Conservation (phyloP, 2,329 filamentous ascomycete species). For the Byssothecium circinans region DNA sequence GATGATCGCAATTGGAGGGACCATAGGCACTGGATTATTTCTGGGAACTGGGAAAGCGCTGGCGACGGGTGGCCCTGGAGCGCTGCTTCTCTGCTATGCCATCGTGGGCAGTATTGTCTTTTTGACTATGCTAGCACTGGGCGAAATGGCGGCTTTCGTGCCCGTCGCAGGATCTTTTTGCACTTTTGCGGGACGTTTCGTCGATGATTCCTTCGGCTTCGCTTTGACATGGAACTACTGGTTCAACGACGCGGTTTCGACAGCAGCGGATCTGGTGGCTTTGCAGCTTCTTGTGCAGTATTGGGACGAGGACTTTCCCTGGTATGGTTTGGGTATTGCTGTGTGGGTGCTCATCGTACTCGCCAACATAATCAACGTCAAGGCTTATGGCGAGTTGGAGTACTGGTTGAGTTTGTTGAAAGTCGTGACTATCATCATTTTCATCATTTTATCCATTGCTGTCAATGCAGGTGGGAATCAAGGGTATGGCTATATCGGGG, state of each 20-base stretch:
- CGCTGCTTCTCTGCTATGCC: constrained; percentile 42
- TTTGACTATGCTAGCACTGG: constrained; percentile 40
- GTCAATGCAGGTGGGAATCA: constrained; percentile 31
- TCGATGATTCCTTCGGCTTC: constrained; percentile 75
- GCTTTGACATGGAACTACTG: constrained; percentile 51
- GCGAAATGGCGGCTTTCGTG: constrained; percentile 69
- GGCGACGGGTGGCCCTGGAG: constrained; percentile 47
- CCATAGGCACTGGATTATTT: constrained; percentile 63
- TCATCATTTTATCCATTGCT: constrained; percentile 37
- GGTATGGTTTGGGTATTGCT: constrained; percentile 33
- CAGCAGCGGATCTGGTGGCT: constrained; percentile 40
- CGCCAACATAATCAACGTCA: constrained; percentile 42
- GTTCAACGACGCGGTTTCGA: constrained; percentile 36
- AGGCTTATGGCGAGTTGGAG: constrained; percentile 41
- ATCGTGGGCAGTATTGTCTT: constrained; percentile 36
- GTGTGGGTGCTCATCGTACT: constrained; percentile 37
- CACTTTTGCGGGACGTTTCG: constrained; percentile 68
- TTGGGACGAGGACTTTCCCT: constrained; percentile 41
- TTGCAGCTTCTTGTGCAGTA: constrained; percentile 39
- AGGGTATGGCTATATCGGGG: constrained; percentile 50
- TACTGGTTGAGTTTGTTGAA: constrained; percentile 41
- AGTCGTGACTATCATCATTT: constrained; percentile 38
- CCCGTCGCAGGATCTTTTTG: constrained; percentile 88
- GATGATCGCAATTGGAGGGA: constrained; percentile 64
- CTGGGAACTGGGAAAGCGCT: constrained; percentile 60